Percentiles rank a stretch among this genome's conserved stretches.
Conservation (phyloP, 108 stramenopile genomes). For the Fragilaria radians region DNA sequence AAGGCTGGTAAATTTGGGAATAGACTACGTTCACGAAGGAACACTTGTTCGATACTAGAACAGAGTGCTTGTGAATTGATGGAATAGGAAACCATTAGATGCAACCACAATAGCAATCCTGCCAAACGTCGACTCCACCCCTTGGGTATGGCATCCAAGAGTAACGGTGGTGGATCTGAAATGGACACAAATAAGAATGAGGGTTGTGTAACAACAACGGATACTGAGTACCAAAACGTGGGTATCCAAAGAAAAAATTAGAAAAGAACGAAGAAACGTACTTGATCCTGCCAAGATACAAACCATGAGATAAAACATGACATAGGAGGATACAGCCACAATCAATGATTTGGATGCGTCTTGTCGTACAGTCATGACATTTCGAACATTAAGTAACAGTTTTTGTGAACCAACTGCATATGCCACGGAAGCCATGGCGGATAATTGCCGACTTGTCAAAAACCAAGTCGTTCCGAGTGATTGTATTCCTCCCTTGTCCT, state of each 20-base stretch:
- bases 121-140: constrained; percentile 36
- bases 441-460: constrained; percentile 31
- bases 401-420: constrained; percentile 72
- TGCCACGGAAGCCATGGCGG: constrained; percentile 52
- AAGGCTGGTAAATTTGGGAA: constrained; percentile 12
- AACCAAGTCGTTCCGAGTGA: not conserved
- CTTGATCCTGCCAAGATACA: constrained; percentile 42
- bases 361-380: constrained; percentile 52
- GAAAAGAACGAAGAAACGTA: constrained; percentile 1
- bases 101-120: constrained; percentile 59
- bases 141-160: constrained; percentile 57
- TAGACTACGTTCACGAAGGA: constrained; percentile 21
- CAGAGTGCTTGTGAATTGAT: constrained; percentile 76
- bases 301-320: constrained; percentile 40
- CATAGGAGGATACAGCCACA: constrained; percentile 35
- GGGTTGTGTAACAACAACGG: no score
- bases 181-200: not conserved
- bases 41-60: constrained; percentile 53
- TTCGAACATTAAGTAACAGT: constrained; percentile 64
- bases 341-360: constrained; percentile 45
- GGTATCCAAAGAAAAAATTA: not conserved
- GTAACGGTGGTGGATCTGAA: constrained; percentile 49
- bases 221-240: no score
- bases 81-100: constrained; percentile 69
- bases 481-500: constrained; percentile 3